Evolutionary conservation across 768 basidiomycete genomes (phyloP).

Genomic region (Mrakia blollopis): DNA sequence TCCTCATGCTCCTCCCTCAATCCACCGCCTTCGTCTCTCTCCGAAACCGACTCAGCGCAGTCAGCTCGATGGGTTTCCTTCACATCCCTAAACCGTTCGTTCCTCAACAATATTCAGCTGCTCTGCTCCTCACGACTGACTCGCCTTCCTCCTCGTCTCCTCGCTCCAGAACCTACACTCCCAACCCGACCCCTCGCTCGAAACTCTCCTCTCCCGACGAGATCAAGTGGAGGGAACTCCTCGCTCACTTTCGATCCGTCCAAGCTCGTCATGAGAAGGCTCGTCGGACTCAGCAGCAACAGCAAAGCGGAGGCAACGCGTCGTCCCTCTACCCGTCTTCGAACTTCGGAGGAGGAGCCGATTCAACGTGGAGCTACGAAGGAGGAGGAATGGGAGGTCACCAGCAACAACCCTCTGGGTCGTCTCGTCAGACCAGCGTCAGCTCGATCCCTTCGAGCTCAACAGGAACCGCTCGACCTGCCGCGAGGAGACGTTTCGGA

Average conservation of each 20-base stretch:
- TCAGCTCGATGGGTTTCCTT: constrained; percentile 89
- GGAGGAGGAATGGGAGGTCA: neutral
- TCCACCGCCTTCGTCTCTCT: constrained; percentile 93
- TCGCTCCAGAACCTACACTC: constrained; percentile 32
- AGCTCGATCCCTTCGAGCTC: constrained; percentile 5
- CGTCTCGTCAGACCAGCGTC: constrained; percentile 7
- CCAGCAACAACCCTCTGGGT: neutral
- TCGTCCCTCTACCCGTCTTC: neutral
- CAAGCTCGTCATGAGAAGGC: constrained; percentile 90
- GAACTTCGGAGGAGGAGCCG: neutral
- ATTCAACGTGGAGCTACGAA: neutral
- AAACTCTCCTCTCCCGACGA: constrained; percentile 70
- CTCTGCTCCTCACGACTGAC: neutral
- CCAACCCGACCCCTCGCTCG: constrained; percentile 52
- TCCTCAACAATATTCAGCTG: neutral
- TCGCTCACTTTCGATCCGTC: constrained; percentile 82
- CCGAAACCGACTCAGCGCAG: constrained; percentile 86
- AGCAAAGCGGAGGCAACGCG: neutral
- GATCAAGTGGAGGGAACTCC: constrained; percentile 94
- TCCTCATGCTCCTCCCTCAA: constrained; percentile 95
- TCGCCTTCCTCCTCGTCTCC: neutral
- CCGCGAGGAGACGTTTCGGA: neutral
- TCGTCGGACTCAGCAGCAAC: constrained; percentile 49
- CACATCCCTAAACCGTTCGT: constrained; percentile 82
- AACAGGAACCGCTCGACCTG: neutral